Evolutionary conservation across 2,329 filamentous ascomycete genomes (phyloP).

Genomic region (Fusarium sp.): DNA sequence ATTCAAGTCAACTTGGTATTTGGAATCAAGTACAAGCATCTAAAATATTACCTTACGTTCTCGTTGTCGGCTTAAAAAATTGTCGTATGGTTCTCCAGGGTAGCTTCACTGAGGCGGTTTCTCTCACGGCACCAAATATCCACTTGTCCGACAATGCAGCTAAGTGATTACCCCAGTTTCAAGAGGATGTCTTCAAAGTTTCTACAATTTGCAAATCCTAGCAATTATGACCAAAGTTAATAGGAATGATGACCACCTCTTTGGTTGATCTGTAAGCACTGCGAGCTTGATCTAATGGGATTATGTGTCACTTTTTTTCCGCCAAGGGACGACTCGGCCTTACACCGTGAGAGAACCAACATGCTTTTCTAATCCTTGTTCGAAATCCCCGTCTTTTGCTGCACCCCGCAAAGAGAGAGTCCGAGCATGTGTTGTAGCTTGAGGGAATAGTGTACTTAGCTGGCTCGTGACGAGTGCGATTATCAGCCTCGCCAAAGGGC

Average conservation of each 20-base stretch:
- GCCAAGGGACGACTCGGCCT: constrained; percentile 11
- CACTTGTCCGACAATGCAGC: constrained; percentile 5
- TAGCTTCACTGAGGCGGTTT: constrained; percentile 1
- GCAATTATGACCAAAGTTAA: not conserved
- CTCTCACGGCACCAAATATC: not conserved
- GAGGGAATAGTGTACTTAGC: constrained; percentile 6
- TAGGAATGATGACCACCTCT: too few species aligned
- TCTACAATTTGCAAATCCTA: not conserved
- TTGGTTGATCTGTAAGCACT: too few species aligned
- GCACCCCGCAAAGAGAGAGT: constrained; percentile 32
- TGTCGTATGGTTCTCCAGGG: constrained; percentile 1
- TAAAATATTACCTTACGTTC: too few species aligned
- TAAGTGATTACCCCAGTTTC: not conserved
- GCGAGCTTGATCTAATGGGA: not conserved
- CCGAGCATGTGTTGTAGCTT: constrained; percentile 14
- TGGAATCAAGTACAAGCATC: too few species aligned
- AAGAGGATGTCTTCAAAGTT: too few species aligned
- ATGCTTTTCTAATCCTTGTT: constrained; percentile 8
- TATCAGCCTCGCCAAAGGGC: not conserved
- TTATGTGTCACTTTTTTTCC: constrained; percentile 12
- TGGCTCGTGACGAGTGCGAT: not conserved
- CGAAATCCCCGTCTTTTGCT: constrained; percentile 25
- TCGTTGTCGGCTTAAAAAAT: not conserved
- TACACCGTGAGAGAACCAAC: not conserved
- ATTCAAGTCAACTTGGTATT: too few species aligned